These are phyloP conservation scores for Rutstroemia sp. DNA, from an alignment of 2,329 filamentous ascomycete species.

Conservation along the genomic window DNA sequence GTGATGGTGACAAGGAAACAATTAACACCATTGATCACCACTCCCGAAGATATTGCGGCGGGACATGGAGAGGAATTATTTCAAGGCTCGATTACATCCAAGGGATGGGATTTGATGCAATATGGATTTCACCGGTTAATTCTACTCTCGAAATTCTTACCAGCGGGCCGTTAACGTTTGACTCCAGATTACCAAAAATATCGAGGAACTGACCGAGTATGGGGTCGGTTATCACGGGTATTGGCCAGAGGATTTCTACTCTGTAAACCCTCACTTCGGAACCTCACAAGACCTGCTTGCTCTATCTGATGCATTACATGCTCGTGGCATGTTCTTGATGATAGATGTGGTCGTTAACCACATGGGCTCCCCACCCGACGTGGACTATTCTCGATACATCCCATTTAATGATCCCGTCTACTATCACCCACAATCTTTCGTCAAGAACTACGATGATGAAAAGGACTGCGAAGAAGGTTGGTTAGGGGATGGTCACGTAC, in stretches of 20 bases:
- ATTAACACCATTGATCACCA: neutral
- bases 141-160: neutral
- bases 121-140: conserved; percentile 12
- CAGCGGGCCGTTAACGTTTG: neutral
- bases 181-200: conserved; percentile 13
- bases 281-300: conserved; percentile 50
- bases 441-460: conserved; percentile 4
- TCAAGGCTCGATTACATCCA: conserved; percentile 40
- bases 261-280: conserved; percentile 52
- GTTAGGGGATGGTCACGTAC: neutral
- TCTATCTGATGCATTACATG: conserved; percentile 48
- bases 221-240: conserved; percentile 37
- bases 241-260: conserved; percentile 38
- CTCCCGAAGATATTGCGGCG: conserved; percentile 35
- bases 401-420: conserved; percentile 29
- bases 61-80: conserved; percentile 38
- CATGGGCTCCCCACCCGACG: conserved; percentile 10
- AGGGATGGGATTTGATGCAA: conserved; percentile 30
- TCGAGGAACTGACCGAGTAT: conserved; percentile 30
- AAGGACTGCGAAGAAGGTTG: conserved; percentile 7
- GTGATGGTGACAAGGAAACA: conserved; percentile 3
- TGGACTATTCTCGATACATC: conserved; percentile 12
- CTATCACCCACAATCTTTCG: conserved; percentile 27
- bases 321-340: conserved; percentile 40
- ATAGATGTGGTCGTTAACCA: conserved; percentile 38